Evolutionary conservation across 2,329 filamentous ascomycete genomes (phyloP).

Genomic region (Akanthomyces uredinophilus): DNA sequence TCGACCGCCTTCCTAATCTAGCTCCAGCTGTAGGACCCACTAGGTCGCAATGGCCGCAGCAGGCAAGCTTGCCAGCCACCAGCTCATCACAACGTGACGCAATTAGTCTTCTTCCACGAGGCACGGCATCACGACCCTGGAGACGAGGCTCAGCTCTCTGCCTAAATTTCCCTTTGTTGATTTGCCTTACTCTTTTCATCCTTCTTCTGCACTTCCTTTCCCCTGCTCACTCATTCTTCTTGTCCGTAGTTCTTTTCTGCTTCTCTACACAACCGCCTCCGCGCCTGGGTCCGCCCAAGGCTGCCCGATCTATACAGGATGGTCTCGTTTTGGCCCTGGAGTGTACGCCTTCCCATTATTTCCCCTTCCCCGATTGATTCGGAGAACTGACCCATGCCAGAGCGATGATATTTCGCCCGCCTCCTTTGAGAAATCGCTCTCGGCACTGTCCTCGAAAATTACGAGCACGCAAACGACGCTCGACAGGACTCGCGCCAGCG

Average conservation of each 20-base stretch:
- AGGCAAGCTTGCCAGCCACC: constrained; percentile 6
- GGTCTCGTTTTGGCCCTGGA: constrained; percentile 85
- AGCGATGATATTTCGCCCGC: constrained; percentile 76
- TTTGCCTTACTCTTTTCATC: background rate
- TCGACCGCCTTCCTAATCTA: background rate
- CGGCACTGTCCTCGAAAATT: constrained; percentile 78
- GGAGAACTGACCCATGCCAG: constrained; percentile 40
- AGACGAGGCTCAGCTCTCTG: background rate
- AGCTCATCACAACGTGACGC: background rate
- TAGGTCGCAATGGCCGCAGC: background rate
- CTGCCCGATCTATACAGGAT: constrained; percentile 39
- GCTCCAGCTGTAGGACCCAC: background rate
- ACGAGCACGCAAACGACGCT: constrained; percentile 66
- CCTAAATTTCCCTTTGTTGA: background rate
- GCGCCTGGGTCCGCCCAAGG: background rate
- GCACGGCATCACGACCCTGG: background rate
- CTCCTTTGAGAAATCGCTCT: constrained; percentile 87
- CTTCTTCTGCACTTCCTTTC: background rate
- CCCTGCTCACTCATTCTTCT: no score
- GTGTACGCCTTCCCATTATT: constrained; percentile 41
- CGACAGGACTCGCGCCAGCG: constrained; percentile 65
- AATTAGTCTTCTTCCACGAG: background rate
- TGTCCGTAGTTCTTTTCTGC: background rate
- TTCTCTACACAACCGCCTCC: background rate
- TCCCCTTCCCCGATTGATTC: background rate